phyloP scores from a whole-genome alignment of 2,329 filamentous ascomycete species.

The Colletotrichum tanaceti region DNA sequence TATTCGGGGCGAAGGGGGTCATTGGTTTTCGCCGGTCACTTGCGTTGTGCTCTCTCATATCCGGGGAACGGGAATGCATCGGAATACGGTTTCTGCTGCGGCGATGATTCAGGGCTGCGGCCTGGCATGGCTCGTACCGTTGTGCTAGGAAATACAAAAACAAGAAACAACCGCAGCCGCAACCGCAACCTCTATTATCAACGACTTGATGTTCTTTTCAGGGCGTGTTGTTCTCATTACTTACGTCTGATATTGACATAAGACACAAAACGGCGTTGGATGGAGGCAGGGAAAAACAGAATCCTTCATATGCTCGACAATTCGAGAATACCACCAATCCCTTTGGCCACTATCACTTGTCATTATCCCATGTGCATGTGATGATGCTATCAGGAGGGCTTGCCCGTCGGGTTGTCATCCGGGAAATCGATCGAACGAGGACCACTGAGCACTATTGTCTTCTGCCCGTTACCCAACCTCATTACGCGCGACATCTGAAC shows the following conservation, averaged over 20 bases:
- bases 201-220: constrained; percentile 33
- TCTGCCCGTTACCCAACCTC: too few relatives aligned
- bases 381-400: neutral
- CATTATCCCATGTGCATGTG: neutral
- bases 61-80: constrained; percentile 41
- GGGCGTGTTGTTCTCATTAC: constrained; percentile 29
- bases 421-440: too few relatives aligned
- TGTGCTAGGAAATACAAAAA: constrained; percentile 41
- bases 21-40: constrained; percentile 35
- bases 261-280: constrained; percentile 23
- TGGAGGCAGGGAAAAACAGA: constrained; percentile 23
- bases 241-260: constrained; percentile 20
- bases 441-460: too few relatives aligned
- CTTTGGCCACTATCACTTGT: neutral
- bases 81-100: constrained; percentile 40
- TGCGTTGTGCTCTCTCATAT: constrained; percentile 41
- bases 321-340: constrained; percentile 23
- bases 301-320: constrained; percentile 26
- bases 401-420: neutral
- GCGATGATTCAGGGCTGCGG: constrained; percentile 40
- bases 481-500: too few relatives aligned
- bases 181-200: constrained; percentile 24
- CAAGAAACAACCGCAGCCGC: constrained; percentile 36
- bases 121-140: constrained; percentile 41
- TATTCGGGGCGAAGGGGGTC: constrained; percentile 31